Base-by-base conservation (phyloP, 345 rosid species). In the Limnanthes douglasii region DNA sequence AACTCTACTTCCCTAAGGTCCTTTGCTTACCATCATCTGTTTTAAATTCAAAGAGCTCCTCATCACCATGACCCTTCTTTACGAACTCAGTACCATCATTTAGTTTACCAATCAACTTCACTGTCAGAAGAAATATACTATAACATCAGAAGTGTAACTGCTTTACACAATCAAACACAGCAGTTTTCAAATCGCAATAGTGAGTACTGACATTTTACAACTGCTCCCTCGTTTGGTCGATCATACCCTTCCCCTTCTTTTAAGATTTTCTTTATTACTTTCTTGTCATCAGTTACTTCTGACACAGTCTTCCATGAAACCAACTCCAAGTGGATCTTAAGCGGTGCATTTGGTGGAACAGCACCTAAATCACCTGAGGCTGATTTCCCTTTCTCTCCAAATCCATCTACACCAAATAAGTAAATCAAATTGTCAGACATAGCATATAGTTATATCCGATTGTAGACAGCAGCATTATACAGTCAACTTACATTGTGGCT, bases 221-320 rank as follows among this genome's bases (percentile, higher is more conserved):
- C 50, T 9, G 96, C 50, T 26, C 98, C 98, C 22, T 80, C 98
- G 21, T 67, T 77, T 11, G 98, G 95, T 8, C 51, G 58, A 10
- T 84, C 98, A 59, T 74, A 80, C 16, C 88, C 93, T 40, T 84
- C 96, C 3, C 94, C 96, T 65, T 84, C 98, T 47, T 68, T 70
- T 51, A 84, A 56, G 23, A 69, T 72, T 53, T 80, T 84, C 68
- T 80, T 84, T 9, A 69, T 45, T 16, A 90, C 93, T 64, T 77
- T 84, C 59, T 65, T 68, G 48, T 90, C 98, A 24, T 84, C 69
- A 14, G 88, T 80, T 11, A 90, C 66, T 36, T 75, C 95, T 0
- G 88, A 39, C 18, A 90, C 94, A 10, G 72, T 72, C 56, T 72
- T 90, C 98, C 96, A 84, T 0, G 92, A 84, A 29, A 90, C 61